These are phyloP conservation scores for Brettanomyces anomalus DNA, from an alignment of 805 yeast genomes.

Conservation along the genomic window DNA sequence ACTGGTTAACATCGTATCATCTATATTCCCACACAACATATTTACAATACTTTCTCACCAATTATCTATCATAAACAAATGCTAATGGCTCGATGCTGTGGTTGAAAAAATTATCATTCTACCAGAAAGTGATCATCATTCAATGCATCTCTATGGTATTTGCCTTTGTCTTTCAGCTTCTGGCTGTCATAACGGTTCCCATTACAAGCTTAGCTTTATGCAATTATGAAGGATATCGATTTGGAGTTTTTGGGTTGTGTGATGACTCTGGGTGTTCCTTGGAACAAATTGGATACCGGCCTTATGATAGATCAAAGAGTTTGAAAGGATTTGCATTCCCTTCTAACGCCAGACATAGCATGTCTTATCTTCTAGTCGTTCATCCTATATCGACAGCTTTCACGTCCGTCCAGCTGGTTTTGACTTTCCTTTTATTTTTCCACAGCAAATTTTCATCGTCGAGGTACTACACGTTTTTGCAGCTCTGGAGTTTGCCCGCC, in stretches of 20 bases:
- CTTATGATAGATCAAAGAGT: conserved; percentile 20
- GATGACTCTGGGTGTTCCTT: conserved; percentile 29
- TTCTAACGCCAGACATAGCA: conserved; percentile 46
- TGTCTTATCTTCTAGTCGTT: conserved; percentile 54
- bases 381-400: conserved; percentile 59
- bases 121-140: conserved; percentile 12
- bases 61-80: too few relatives aligned
- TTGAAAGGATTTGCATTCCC: conserved; percentile 41
- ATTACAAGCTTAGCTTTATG: conserved; percentile 44
- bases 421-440: conserved; percentile 32
- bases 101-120: conserved; percentile 4
- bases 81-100: too few relatives aligned
- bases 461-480: conserved; percentile 38
- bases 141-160: conserved; percentile 28
- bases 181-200: conserved; percentile 57
- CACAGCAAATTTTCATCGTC: conserved; percentile 25
- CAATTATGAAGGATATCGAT: conserved; percentile 37
- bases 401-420: conserved; percentile 36
- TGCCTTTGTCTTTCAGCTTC: conserved; percentile 48
- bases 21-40: too few relatives aligned
- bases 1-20: too few relatives aligned
- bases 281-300: conserved; percentile 35
- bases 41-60: too few relatives aligned
- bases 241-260: conserved; percentile 71
- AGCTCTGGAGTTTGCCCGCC: conserved; percentile 55